A percentile compares a stretch with the other conserved stretches of the same genome.
Conservation (phyloP, 2,329 filamentous ascomycete species). For the Dactylella cylindrospora region DNA sequence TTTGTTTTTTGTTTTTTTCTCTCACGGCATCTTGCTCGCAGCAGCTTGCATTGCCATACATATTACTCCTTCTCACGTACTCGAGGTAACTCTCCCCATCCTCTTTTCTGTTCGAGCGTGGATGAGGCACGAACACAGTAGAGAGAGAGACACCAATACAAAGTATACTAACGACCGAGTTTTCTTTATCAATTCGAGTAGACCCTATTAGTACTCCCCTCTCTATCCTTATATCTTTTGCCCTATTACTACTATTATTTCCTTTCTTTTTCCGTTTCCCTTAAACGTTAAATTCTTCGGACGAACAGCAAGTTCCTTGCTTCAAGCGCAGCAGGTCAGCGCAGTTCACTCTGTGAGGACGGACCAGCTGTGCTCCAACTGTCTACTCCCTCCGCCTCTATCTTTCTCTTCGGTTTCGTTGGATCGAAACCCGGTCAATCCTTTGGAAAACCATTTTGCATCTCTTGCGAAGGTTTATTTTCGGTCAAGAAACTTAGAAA, state of each 20-base stretch:
- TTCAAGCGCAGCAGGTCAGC: conserved; percentile 42
- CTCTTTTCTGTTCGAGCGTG: too few relatives aligned
- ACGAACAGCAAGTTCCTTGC: too few relatives aligned
- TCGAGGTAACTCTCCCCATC: background rate
- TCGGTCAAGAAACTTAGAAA: background rate
- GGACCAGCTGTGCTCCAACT: too few relatives aligned
- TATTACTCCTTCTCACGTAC: background rate
- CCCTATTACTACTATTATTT: background rate
- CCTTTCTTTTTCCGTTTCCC: conserved; percentile 6
- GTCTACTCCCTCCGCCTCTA: too few relatives aligned
- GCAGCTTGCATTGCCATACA: conserved; percentile 9
- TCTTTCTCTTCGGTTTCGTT: too few relatives aligned
- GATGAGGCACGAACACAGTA: too few relatives aligned
- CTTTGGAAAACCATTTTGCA: conserved; percentile 6
- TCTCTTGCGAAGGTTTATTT: background rate
- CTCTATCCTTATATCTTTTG: background rate
- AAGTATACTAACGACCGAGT: too few relatives aligned
- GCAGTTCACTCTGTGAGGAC: conserved; percentile 38
- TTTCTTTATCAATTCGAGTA: background rate
- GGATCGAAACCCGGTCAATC: conserved; percentile 24
- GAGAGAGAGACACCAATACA: too few relatives aligned
- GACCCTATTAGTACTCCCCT: background rate
- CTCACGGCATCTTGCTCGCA: conserved; percentile 43
- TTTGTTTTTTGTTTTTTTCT: too few relatives aligned
- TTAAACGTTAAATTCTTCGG: too few relatives aligned